A percentile compares a stretch with the other conserved stretches of the same genome.
Evolutionary conservation across 768 basidiomycete species (phyloP).

Genomic region (Russula compacta): DNA sequence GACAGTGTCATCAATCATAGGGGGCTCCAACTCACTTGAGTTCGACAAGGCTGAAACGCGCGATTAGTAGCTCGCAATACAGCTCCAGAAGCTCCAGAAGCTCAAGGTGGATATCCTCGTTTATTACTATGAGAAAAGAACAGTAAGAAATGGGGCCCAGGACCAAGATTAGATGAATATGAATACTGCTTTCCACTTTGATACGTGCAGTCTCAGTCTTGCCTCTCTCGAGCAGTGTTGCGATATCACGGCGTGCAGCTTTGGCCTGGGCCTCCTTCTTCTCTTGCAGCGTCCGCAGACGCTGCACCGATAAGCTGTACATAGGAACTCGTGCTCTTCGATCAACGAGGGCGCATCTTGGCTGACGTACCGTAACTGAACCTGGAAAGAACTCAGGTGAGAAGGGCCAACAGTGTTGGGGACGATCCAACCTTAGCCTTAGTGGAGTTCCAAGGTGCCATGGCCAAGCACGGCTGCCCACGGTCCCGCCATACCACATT

Average conservation of each 20-base stretch:
- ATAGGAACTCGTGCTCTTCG: neutral
- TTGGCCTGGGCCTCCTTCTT: constrained; percentile 88
- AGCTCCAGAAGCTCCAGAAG: constrained; percentile 88
- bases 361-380: constrained; percentile 37
- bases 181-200: constrained; percentile 75
- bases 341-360: neutral
- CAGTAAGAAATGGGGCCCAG: constrained; percentile 5
- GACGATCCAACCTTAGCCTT: constrained; percentile 43
- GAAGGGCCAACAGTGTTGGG: neutral
- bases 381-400: constrained; percentile 25
- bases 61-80: constrained; percentile 88
- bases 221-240: constrained; percentile 64
- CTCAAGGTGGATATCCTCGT: constrained; percentile 79
- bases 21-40: constrained; percentile 49
- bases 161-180: constrained; percentile 20
- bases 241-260: constrained; percentile 66
- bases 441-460: constrained; percentile 51
- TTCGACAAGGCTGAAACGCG: constrained; percentile 87
- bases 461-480: constrained; percentile 19
- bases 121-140: constrained; percentile 46
- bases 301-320: constrained; percentile 71
- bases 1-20: neutral
- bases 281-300: constrained; percentile 77
- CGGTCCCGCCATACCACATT: neutral
- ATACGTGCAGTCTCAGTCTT: constrained; percentile 80